Conservation (phyloP, 1,284 basidiomycete genomes). For the Apiotrichum gracile region DNA sequence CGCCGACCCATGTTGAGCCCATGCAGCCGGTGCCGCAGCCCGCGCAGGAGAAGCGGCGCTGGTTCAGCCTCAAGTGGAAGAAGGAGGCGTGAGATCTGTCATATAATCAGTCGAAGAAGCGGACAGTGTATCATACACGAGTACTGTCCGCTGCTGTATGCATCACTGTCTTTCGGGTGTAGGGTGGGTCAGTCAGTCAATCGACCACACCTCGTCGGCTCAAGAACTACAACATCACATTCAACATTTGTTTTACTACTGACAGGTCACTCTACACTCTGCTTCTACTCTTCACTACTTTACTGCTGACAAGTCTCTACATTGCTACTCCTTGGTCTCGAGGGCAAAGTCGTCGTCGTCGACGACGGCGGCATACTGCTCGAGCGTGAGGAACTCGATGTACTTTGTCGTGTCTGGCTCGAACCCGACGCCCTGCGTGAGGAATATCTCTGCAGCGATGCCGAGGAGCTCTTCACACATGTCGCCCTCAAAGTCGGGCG, state of each 20-base stretch:
- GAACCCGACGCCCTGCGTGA: background rate
- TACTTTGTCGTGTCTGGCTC: background rate
- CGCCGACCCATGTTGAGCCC: no score
- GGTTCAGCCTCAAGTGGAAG: no score
- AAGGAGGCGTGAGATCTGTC: no score
- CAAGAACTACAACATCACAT: background rate
- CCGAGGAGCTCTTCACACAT: background rate
- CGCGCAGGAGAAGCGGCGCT: no score
- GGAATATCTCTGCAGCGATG: background rate
- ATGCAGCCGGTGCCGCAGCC: no score
- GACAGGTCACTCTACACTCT: background rate
- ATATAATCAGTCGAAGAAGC: no score
- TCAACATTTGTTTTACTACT: background rate
- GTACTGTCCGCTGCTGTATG: no score
- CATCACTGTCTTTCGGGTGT: no score
- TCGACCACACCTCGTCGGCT: no score
- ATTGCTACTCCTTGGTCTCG: background rate
- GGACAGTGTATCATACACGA: no score
- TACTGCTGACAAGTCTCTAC: background rate
- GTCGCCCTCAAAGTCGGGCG: background rate
- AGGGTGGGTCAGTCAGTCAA: no score
- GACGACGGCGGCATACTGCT: background rate
- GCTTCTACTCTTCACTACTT: background rate
- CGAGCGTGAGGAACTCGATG: background rate
- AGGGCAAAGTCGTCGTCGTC: background rate